phyloP scores from a whole-genome alignment of 768 basidiomycete species.

The Mycena galericulata region DNA sequence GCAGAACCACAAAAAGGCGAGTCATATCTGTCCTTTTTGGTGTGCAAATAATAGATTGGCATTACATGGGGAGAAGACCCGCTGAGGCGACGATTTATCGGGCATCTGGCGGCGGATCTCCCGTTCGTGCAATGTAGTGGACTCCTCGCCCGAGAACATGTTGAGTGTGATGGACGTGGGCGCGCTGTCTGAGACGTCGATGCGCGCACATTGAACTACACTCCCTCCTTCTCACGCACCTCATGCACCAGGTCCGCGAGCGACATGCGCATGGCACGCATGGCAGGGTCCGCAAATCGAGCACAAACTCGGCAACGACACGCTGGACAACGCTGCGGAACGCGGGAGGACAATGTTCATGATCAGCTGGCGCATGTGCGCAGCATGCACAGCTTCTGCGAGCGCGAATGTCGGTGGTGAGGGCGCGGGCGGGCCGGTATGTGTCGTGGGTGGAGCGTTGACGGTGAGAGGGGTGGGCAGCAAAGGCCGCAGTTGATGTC shows the following conservation, averaged over 20 bases:
- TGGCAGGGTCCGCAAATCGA: constrained; percentile 65
- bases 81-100: no score
- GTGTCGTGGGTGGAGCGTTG: not conserved
- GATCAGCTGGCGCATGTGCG: constrained; percentile 69
- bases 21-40: not conserved
- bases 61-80: no score
- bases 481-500: constrained; percentile 32
- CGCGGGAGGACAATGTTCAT: constrained; percentile 68
- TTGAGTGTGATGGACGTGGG: not conserved
- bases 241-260: constrained; percentile 70
- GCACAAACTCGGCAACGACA: constrained; percentile 69
- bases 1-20: not conserved
- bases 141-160: not conserved
- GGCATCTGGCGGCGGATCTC: no score
- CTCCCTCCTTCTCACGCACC: constrained; percentile 68
- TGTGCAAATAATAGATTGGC: no score
- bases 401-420: not conserved
- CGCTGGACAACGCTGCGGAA: constrained; percentile 63
- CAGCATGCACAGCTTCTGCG: constrained; percentile 71
- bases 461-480: constrained; percentile 54
- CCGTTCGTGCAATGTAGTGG: not conserved
- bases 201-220: constrained; percentile 61
- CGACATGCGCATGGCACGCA: constrained; percentile 65
- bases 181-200: not conserved
- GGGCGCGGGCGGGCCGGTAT: not conserved